Percentiles rank a stretch among this genome's conserved stretches.
Evolutionary conservation across 2,329 filamentous ascomycete genomes (phyloP).

Genomic region (Penicillium sp.): DNA sequence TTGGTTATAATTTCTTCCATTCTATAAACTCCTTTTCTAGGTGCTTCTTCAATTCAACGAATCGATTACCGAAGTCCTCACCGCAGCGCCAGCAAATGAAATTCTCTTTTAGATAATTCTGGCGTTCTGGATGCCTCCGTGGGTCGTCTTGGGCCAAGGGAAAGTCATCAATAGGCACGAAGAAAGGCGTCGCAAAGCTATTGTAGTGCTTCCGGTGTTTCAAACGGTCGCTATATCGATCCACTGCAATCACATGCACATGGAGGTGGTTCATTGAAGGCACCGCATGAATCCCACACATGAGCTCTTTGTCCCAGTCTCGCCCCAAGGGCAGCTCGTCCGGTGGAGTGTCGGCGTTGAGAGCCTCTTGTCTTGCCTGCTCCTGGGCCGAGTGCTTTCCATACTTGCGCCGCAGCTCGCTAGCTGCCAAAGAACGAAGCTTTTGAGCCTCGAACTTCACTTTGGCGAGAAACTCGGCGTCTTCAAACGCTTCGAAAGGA

Average conservation of each 20-base stretch:
- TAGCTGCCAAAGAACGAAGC: slow-evolving; percentile 69
- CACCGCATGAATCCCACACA: slow-evolving; percentile 79
- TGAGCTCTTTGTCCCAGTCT: slow-evolving; percentile 77
- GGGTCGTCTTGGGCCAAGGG: slow-evolving; percentile 71
- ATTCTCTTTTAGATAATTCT: slow-evolving; percentile 66
- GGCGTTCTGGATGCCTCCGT: slow-evolving; percentile 60
- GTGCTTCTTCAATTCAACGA: slow-evolving; percentile 75
- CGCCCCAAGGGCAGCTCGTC: slow-evolving; percentile 70
- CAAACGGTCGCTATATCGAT: slow-evolving; percentile 73
- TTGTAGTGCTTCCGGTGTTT: slow-evolving; percentile 90
- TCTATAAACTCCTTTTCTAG: slow-evolving; percentile 72
- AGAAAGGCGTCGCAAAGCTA: slow-evolving; percentile 84
- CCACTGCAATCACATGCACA: slow-evolving; percentile 81
- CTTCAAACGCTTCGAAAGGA: slow-evolving; percentile 77
- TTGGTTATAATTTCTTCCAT: slow-evolving; percentile 68
- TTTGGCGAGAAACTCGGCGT: slow-evolving; percentile 68
- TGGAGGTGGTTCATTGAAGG: slow-evolving; percentile 94
- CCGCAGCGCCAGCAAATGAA: slow-evolving; percentile 87
- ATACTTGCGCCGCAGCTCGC: slow-evolving; percentile 73
- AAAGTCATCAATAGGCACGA: slow-evolving; percentile 78
- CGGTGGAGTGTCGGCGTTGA: slow-evolving; percentile 58
- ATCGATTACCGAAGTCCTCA: slow-evolving; percentile 72
- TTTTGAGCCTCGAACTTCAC: slow-evolving; percentile 65
- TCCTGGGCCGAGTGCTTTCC: slow-evolving; percentile 68
- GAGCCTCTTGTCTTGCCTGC: slow-evolving; percentile 64